A percentile compares a stretch with the other conserved stretches of the same genome.
phyloP scores from a whole-genome alignment of 495 filamentous ascomycete genomes.

The Tuber borchii region DNA sequence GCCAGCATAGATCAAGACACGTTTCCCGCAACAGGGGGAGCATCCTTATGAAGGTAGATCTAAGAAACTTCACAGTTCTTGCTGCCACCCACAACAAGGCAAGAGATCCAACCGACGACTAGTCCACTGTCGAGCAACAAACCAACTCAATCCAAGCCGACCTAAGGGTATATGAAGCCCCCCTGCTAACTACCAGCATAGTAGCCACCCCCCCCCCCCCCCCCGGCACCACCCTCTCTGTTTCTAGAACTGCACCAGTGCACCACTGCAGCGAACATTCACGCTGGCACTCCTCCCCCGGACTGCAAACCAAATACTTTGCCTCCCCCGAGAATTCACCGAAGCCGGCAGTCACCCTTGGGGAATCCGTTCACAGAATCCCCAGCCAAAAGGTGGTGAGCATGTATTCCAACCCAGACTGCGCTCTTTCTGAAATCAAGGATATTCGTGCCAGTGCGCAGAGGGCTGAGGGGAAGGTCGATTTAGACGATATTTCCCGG shows the following conservation, averaged over 20 bases:
- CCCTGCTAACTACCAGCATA: too few relatives aligned
- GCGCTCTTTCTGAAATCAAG: slow-evolving; percentile 17
- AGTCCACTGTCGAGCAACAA: too few relatives aligned
- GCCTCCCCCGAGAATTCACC: slow-evolving; percentile 13
- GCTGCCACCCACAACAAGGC: too few relatives aligned
- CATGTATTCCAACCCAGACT: slow-evolving; percentile 25
- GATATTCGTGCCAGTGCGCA: slow-evolving; percentile 10
- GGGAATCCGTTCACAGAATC: slow-evolving; percentile 26
- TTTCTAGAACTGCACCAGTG: too few relatives aligned
- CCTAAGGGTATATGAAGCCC: too few relatives aligned
- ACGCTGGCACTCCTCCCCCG: slow-evolving; percentile 12
- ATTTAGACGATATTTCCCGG: slow-evolving; percentile 17
- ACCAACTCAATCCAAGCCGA: too few relatives aligned
- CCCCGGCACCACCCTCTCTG: background rate
- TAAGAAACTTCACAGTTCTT: too few relatives aligned
- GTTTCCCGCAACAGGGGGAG: slow-evolving; percentile 6
- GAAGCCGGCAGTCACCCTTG: background rate
- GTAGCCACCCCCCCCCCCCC: too few relatives aligned
- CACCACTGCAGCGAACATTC: too few relatives aligned
- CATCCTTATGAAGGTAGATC: too few relatives aligned
- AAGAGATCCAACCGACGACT: too few relatives aligned
- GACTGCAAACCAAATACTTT: slow-evolving; percentile 9
- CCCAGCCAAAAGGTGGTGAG: slow-evolving; percentile 25
- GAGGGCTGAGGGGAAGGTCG: background rate
- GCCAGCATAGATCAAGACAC: background rate